Evolutionary conservation across 495 filamentous ascomycete species (phyloP).

Genomic region (Astrothelium macrocarpum): DNA sequence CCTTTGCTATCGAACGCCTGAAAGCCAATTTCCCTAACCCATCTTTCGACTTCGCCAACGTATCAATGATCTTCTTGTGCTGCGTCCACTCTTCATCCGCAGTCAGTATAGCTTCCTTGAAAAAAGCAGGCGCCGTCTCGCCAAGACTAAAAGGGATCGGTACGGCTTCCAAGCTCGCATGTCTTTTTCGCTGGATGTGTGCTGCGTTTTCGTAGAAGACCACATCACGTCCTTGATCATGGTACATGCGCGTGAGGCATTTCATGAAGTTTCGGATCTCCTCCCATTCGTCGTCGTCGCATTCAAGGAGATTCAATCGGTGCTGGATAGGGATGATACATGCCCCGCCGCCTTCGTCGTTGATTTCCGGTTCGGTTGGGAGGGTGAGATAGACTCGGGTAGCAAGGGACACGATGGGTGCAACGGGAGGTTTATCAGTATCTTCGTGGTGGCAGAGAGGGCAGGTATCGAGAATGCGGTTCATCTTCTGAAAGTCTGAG

Average conservation of each 20-base stretch:
- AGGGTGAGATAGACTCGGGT: conserved; percentile 84
- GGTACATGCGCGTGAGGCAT: conserved; percentile 82
- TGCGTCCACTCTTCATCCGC: conserved; percentile 90
- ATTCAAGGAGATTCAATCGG: conserved; percentile 82
- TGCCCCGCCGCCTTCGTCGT: conserved; percentile 54
- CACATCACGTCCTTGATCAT: conserved; percentile 79
- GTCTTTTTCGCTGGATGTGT: conserved; percentile 61
- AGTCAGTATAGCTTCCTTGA: conserved; percentile 84
- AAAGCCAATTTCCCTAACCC: conserved; percentile 74
- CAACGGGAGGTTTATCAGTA: conserved; percentile 67
- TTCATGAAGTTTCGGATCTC: conserved; percentile 99
- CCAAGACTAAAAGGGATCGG: conserved; percentile 81
- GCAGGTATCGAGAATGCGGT: conserved; percentile 76
- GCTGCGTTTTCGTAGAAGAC: conserved; percentile 98
- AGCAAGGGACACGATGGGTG: conserved; percentile 79
- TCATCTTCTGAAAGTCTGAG: conserved; percentile 81
- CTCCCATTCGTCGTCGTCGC: conserved; percentile 98
- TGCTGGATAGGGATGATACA: conserved; percentile 87
- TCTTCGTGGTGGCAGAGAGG: conserved; percentile 92
- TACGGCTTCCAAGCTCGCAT: conserved; percentile 78
- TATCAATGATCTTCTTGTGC: conserved; percentile 90
- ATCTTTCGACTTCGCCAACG: conserved; percentile 47
- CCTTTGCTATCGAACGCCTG: conserved; percentile 72
- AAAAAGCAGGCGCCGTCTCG: conserved; percentile 87
- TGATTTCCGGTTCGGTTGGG: conserved; percentile 82